Base-by-base conservation (phyloP, 1,139 yeast genomes). In the Magnusiomyces tetraspermus region DNA sequence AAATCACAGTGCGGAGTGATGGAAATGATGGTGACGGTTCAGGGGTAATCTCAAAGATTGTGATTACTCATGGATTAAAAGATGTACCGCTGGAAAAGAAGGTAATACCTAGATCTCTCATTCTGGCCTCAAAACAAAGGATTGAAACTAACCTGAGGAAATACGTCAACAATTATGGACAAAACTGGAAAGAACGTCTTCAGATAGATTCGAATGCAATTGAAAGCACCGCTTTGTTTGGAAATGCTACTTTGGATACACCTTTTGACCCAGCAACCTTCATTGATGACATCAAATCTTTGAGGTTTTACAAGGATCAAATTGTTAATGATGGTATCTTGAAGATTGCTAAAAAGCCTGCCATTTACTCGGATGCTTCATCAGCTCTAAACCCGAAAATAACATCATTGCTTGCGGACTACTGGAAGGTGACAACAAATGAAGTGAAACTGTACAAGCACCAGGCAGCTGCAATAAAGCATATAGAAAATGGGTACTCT, bases 391-490 rank as follows among this genome's bases (percentile, higher is more conserved):
- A 37, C 5, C 19, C 22, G n/a, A 33, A 23, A n/a, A 31, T 36
- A n/a, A 36, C 36, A 13, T 2, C 15, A 37, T 42, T 43, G 2
- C 19, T 46, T 6, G 23, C 49, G 13, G 19, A 51, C 11, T 65
- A 46, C 22, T 60, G 63, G 43, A 80, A 76, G 21, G 78, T 71
- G 30, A 67, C 68, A 5, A 10, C 10, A 3, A 21, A 46, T 36
- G 43, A 46, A 2, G 67, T 73, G 0, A 72, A 74, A 4, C 75
- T 92, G 43, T 92, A 89, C 63, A 65, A 78, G 0, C 99, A 92
- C 67, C 99, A 92, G 65, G 79, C 85, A 0, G 77, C 78, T 49
- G 96, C 97, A 0, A 66, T 92, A 5, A 76, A 79, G 53, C 75
- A 81, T 0, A 68, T 88, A 15, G 63, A 74, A 50, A 62, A 68